phyloP scores from a whole-genome alignment of 148 eudicot genomes.

The Amaranthus cruentus region DNA sequence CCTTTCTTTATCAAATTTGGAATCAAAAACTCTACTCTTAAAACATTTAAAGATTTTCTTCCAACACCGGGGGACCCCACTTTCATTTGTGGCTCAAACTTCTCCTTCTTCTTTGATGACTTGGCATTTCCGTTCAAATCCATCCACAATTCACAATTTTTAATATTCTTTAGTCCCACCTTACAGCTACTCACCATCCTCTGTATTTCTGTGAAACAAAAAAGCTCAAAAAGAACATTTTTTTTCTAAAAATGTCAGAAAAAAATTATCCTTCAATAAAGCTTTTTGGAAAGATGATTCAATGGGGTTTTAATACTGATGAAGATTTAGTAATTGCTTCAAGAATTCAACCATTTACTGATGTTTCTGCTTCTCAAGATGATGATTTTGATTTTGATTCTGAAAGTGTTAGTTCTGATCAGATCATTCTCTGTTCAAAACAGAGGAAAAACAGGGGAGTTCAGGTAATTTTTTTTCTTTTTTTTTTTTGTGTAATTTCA shows the following conservation, averaged over 20 bases:
- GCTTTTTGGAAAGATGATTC: slow-evolving; percentile 66
- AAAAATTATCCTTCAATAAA: slow-evolving; percentile 44
- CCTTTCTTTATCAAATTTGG: slow-evolving; percentile 15
- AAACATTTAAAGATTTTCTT: slow-evolving; percentile 30
- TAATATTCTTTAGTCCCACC: slow-evolving; percentile 13
- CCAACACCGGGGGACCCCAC: slow-evolving; percentile 30
- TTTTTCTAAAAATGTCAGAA: slow-evolving; percentile 34
- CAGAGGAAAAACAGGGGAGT: slow-evolving; percentile 21
- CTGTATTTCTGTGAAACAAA: neutral
- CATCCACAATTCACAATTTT: slow-evolving; percentile 1
- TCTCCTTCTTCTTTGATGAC: slow-evolving; percentile 32
- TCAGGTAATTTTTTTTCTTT: neutral
- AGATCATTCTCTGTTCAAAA: slow-evolving; percentile 20
- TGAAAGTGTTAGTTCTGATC: slow-evolving; percentile 16
- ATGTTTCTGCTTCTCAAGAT: slow-evolving; percentile 11
- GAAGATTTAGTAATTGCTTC: slow-evolving; percentile 5
- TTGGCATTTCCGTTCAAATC: slow-evolving; percentile 40
- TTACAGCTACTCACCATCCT: slow-evolving; percentile 2
- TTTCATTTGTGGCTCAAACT: slow-evolving; percentile 62
- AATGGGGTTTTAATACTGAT: slow-evolving; percentile 4
- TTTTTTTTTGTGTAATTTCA: neutral
- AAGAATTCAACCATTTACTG: neutral
- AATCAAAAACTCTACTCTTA: slow-evolving; percentile 27
- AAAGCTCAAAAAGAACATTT: neutral
- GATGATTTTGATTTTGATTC: slow-evolving; percentile 21